Conservation (phyloP, 805 yeast species). For the Candida khao-thaluensis region DNA sequence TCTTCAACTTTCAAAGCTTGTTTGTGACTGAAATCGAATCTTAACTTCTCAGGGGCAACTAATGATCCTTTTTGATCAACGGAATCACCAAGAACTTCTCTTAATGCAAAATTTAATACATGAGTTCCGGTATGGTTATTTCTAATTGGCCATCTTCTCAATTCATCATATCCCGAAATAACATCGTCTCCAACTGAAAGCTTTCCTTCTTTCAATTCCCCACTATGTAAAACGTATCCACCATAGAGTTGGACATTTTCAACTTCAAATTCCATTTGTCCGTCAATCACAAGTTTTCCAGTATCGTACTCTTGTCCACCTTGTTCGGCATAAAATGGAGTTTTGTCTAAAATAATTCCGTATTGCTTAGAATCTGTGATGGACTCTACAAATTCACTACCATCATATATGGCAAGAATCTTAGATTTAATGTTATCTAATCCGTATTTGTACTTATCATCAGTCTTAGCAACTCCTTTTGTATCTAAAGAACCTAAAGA, state of each 20-base stretch:
- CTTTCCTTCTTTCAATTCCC: slow-evolving; percentile 74
- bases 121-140: slow-evolving; percentile 99
- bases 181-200: slow-evolving; percentile 66
- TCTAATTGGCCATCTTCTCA: slow-evolving; percentile 94
- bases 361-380: slow-evolving; percentile 47
- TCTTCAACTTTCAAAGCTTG: slow-evolving; percentile 74
- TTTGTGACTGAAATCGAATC: slow-evolving; percentile 96
- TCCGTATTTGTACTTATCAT: slow-evolving; percentile 79
- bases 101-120: slow-evolving; percentile 82
- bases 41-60: slow-evolving; percentile 90
- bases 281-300: slow-evolving; percentile 89
- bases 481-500: slow-evolving; percentile 70
- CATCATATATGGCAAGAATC: slow-evolving; percentile 70
- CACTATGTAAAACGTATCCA: slow-evolving; percentile 95
- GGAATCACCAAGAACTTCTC: slow-evolving; percentile 80
- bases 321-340: slow-evolving; percentile 97
- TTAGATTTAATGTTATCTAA: slow-evolving; percentile 65
- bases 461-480: slow-evolving; percentile 71
- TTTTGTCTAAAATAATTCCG: slow-evolving; percentile 83
- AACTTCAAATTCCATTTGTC: slow-evolving; percentile 81
- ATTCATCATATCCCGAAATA: slow-evolving; percentile 86
- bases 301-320: slow-evolving; percentile 99
- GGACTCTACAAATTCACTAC: slow-evolving; percentile 56
- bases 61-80: slow-evolving; percentile 96
- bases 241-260: slow-evolving; percentile 89